Evolutionary conservation across 306 rosid species (phyloP), one percentile per base, ranked within the genome.

Genomic region (Cicer cuneatum): DNA sequence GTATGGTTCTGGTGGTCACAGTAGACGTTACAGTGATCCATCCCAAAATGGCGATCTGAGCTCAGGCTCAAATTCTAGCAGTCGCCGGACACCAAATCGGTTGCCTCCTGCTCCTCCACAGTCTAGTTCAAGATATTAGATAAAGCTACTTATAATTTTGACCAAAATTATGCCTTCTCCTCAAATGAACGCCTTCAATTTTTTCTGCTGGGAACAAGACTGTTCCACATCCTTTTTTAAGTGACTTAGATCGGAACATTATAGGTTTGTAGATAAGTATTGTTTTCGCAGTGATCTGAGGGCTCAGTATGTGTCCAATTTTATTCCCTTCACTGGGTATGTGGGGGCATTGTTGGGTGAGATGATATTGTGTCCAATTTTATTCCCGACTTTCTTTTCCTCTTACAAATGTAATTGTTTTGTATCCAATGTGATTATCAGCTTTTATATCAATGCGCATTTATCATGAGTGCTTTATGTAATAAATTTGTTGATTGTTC

Each of bases 21-120:
- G 82, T 68, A 80, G 90, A 63, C 82, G 82, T 58, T 71, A 86
- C 80, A 83, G 90, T 43, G 87, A 78, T 74, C 87, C 90, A 61
- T 79, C 90, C 35, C 90, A 86, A 72, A 86, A 86, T 67, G 87
- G 85, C 4, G 87, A 83, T 67, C 40, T 57, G 29, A 63, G 38
- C 74, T 63, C 90, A 16, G 84, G 76, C 58, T 75, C 90, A 51
- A 83, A 78, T 51, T 81, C 90, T 41, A 13, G 76, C 76, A 81
- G 89, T 61, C 90, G 90, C 10, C 80, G 82, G 69, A 83, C 90
- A 8, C 90, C 87, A 41, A 81, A 13, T 48, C 79, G 90, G 66
- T 51, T 86, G 76, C 90, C 87, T 9, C 90, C 90, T 1, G 78
- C 86, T 38, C 90, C 86, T n/a, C 84, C 89, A 15, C 88, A 49